Base-by-base conservation (phyloP, 495 filamentous ascomycete species). In the Podospora pseudoanserina region DNA sequence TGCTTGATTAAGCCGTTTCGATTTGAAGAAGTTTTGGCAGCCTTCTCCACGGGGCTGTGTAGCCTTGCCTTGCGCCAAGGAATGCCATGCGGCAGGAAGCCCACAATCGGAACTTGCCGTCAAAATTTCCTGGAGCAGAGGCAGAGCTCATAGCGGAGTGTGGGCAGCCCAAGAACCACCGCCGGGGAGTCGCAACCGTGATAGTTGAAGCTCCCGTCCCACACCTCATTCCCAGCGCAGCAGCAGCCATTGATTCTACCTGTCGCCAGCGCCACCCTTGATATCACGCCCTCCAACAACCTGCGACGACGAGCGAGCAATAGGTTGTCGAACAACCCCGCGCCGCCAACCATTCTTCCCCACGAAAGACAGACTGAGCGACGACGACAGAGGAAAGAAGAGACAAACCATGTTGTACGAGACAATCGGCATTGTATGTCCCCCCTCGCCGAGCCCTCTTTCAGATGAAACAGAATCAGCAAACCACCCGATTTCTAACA, bases 381-480 rank as follows among this genome's bases (percentile, higher is more conserved):
- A 32, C 60, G 62, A 57, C 61, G 23, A 23, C 23, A 23, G 1
- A 23, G 23, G 23, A 68, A 58, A 67, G 56, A 27, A 44, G 63
- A 59, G 34, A 32, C 67, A 63, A 73, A 84, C 73, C 70, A 99
- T 99, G 95, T 85, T 99, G 82, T 99, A 99, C 84, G 95, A 99
- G 79, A 83, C 97, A 70, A 97, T 99, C 78, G 95, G 92, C 70
- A 89, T 97, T 78, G 95, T 98, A 84, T 75, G 90, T 59, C 85
- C 13, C 55, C 20, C 85, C 13, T 54, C 20, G 56, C 60, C 49
- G 23, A 44, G 26, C 2, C 2, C 18, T 18, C 54, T 34, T 26
- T 32, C 28, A 30, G 18, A 23, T 1, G 23, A 23, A 23, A 23
- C 23, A 23, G 0, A 23, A 23, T 1, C 23, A 23, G 23, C 23